phyloP scores from a whole-genome alignment of 2,329 filamentous ascomycete genomes.

The Fusarium setosum region DNA sequence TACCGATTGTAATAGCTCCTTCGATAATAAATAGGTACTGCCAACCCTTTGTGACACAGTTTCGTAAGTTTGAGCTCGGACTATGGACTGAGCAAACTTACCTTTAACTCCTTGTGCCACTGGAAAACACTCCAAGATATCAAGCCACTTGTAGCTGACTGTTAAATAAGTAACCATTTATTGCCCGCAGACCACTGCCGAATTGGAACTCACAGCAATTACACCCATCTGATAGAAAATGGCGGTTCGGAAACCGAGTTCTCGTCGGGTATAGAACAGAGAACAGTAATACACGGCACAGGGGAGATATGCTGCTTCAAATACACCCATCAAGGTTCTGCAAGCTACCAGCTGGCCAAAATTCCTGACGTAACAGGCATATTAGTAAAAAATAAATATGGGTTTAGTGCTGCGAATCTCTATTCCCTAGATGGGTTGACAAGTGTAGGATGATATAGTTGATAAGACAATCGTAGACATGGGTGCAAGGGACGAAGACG shows the following conservation, averaged over 20 bases:
- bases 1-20: background rate
- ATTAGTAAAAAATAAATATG: background rate
- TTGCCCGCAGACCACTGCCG: background rate
- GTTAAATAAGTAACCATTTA: slow-evolving; percentile 7
- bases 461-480: too few relatives aligned
- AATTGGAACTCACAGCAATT: slow-evolving; percentile 11
- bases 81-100: background rate
- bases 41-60: background rate
- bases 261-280: background rate
- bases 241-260: background rate
- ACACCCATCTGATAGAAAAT: background rate
- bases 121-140: slow-evolving; percentile 43
- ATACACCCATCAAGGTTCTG: background rate
- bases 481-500: too few relatives aligned
- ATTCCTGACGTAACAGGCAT: too few relatives aligned
- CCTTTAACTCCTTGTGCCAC: slow-evolving; percentile 14
- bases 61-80: too few relatives aligned
- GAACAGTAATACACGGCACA: background rate
- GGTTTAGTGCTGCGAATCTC: too few relatives aligned
- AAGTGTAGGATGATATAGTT: too few relatives aligned
- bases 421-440: too few relatives aligned
- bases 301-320: background rate
- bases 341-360: background rate
- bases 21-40: background rate
- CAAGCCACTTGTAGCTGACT: slow-evolving; percentile 19